Evolutionary conservation across 164 flowering plant genomes (phyloP).

Genomic region (Chimonanthus salicifolius): DNA sequence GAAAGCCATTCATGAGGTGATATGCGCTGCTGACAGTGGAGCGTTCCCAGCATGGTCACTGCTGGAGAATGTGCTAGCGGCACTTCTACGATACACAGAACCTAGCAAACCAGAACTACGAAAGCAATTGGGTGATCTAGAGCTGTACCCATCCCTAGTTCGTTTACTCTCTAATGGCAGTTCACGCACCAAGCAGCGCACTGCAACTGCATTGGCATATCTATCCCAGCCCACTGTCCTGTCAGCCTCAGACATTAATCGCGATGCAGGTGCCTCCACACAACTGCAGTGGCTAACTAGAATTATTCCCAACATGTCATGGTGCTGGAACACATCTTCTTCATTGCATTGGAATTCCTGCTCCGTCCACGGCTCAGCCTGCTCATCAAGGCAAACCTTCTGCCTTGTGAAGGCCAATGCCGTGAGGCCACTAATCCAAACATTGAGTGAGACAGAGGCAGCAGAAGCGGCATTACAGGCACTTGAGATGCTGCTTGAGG

Average conservation of each 20-base stretch:
- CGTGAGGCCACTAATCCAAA: constrained; percentile 20
- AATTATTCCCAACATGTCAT: constrained; percentile 10
- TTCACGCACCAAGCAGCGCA: constrained; percentile 22
- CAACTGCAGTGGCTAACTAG: neutral
- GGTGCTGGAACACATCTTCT: constrained; percentile 17
- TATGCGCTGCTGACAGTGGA: constrained; percentile 12
- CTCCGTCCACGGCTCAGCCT: constrained; percentile 19
- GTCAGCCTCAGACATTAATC: neutral
- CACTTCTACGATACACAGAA: constrained; percentile 21
- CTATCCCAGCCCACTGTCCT: constrained; percentile 15
- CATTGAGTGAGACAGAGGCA: constrained; percentile 12
- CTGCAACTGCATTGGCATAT: constrained; percentile 19
- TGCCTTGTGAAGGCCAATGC: constrained; percentile 26
- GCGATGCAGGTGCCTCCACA: neutral
- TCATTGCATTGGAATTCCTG: constrained; percentile 3
- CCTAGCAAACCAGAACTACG: constrained; percentile 20
- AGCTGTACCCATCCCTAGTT: constrained; percentile 22
- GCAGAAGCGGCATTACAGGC: constrained; percentile 26
- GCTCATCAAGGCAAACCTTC: constrained; percentile 19
- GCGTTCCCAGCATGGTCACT: constrained; percentile 1
- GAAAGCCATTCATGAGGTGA: constrained; percentile 24
- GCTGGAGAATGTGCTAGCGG: constrained; percentile 22
- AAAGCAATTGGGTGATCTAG: constrained; percentile 16
- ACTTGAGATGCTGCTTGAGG: constrained; percentile 17
- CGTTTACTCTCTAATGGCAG: constrained; percentile 23